Conservation (phyloP, 2,329 filamentous ascomycete species). For the Diaporthe longicolla region DNA sequence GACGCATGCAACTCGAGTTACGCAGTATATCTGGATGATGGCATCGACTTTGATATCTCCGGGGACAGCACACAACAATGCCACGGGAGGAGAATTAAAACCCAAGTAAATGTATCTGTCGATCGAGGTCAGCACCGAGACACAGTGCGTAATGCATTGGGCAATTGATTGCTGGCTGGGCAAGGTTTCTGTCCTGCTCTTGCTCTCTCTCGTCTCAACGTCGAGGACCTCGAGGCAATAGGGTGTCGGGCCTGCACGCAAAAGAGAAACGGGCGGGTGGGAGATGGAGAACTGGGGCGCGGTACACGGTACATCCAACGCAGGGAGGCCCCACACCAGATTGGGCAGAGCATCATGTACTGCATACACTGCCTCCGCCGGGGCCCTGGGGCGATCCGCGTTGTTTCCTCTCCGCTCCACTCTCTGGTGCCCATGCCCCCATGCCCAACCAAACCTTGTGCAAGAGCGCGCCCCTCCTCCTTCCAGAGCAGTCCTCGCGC, state of each 20-base stretch:
- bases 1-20: conserved; percentile 1
- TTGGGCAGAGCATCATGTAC: conserved; percentile 18
- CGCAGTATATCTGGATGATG: conserved; percentile 5
- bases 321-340: not conserved
- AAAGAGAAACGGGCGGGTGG: not conserved
- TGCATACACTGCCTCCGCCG: conserved; percentile 31
- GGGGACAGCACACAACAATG: not conserved
- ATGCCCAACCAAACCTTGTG: not conserved
- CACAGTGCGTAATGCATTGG: conserved; percentile 14
- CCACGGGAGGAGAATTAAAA: not conserved
- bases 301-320: not conserved
- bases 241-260: too few relatives aligned
- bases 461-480: not conserved
- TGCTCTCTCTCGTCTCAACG: not conserved
- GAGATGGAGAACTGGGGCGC: not conserved
- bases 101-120: not conserved
- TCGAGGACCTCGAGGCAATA: too few relatives aligned
- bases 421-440: not conserved
- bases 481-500: not conserved
- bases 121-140: not conserved
- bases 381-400: conserved; percentile 19
- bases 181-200: not conserved
- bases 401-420: conserved; percentile 21
- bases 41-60: conserved; percentile 18
- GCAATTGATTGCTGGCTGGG: not conserved